phyloP scores from a whole-genome alignment of 1,284 basidiomycete species.

The Puccinia hordei region DNA sequence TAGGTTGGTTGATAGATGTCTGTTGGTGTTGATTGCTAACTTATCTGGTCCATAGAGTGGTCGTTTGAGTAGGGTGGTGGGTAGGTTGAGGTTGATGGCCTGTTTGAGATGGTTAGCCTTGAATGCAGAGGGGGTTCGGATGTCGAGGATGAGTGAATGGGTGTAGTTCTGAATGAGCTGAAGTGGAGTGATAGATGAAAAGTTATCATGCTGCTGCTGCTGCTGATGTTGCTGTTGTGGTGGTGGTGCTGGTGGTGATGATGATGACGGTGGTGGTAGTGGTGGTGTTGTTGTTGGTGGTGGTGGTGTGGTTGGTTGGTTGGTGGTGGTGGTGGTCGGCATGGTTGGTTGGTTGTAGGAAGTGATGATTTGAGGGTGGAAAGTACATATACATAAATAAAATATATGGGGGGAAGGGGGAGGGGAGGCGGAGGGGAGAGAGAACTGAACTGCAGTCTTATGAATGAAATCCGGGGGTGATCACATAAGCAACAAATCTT shows the following conservation, averaged over 20 bases:
- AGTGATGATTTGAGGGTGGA: too few species aligned
- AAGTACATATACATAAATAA: too few species aligned
- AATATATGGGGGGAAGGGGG: too few species aligned
- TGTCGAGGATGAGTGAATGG: constrained; percentile 14
- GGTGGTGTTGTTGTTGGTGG: neutral
- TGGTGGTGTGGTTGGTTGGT: too few species aligned
- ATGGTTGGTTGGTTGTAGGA: too few species aligned
- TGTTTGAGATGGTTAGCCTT: constrained; percentile 3
- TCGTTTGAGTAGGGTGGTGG: constrained; percentile 43
- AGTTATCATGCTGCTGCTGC: neutral
- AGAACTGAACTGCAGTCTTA: too few species aligned
- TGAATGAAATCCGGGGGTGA: too few species aligned
- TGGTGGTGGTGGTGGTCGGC: too few species aligned
- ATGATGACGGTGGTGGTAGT: neutral
- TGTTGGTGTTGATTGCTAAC: neutral
- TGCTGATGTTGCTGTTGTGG: neutral
- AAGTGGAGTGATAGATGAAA: neutral
- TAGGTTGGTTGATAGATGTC: too few species aligned
- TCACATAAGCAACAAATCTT: too few species aligned
- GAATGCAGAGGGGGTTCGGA: neutral
- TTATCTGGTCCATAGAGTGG: constrained; percentile 26
- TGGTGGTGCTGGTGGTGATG: constrained; percentile 1
- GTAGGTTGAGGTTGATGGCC: constrained; percentile 29
- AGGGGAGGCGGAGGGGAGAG: too few species aligned
- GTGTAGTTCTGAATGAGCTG: neutral